Percentiles rank a stretch among this genome's conserved stretches.
phyloP scores from a whole-genome alignment of 768 basidiomycete genomes.

The Boletus rufocinnamomeus region DNA sequence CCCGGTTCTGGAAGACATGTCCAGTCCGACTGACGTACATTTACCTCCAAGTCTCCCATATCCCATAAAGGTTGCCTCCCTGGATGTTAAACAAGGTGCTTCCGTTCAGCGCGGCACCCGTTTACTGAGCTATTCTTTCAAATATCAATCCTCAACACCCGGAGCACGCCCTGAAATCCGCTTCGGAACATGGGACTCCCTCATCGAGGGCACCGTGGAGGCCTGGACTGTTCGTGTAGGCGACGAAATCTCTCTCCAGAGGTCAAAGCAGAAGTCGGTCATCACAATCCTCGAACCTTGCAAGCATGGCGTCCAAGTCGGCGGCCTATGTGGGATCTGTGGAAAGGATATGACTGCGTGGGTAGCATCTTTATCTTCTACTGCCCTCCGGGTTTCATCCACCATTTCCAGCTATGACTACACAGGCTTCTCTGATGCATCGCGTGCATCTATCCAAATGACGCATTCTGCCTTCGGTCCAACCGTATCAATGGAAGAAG shows the following conservation, averaged over 20 bases:
- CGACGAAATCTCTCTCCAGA: constrained; percentile 60
- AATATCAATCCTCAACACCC: constrained; percentile 49
- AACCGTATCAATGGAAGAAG: constrained; percentile 90
- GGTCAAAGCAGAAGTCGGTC: constrained; percentile 60
- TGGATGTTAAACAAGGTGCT: constrained; percentile 51
- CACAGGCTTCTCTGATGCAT: constrained; percentile 83
- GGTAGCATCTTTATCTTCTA: constrained; percentile 28
- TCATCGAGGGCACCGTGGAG: constrained; percentile 76
- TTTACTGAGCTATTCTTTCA: constrained; percentile 84
- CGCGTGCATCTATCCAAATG: constrained; percentile 89
- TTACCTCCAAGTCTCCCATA: constrained; percentile 81
- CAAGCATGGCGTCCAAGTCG: constrained; percentile 91
- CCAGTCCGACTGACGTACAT: constrained; percentile 70
- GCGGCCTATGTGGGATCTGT: constrained; percentile 90
- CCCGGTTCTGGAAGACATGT: constrained; percentile 36
- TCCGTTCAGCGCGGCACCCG: constrained; percentile 69
- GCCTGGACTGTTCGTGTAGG: constrained; percentile 69
- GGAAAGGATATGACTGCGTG: constrained; percentile 95
- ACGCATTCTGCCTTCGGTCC: constrained; percentile 91
- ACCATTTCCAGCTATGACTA: constrained; percentile 65
- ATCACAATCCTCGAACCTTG: constrained; percentile 86
- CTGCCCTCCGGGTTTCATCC: constrained; percentile 15
- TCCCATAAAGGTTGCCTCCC: constrained; percentile 78
- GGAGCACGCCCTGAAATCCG: constrained; percentile 61
- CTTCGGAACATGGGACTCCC: constrained; percentile 89